Evolutionary conservation across 2,329 filamentous ascomycete species (phyloP), one percentile per base, ranked within the genome.

Genomic region (Talaromyces albobiverticillius): DNA sequence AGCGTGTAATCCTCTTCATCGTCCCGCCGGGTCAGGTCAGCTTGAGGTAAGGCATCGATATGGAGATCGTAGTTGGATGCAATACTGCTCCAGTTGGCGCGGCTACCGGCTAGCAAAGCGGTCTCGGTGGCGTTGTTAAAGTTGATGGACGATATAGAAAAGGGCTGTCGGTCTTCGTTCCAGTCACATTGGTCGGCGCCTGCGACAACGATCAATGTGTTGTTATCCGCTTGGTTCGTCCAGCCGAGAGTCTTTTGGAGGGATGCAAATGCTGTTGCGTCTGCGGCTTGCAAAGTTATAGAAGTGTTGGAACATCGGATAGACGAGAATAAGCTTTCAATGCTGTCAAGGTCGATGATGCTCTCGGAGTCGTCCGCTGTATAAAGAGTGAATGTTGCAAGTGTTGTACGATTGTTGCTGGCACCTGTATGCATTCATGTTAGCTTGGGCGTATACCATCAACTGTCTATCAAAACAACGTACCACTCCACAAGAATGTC

Each of bases 161-260:
- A 64, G 16, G 62, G 62, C 32, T 60, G 38, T 4, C 62, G 46
- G 25, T 55, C 48, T 9, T 47, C 32, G 32, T 62, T 64, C 60
- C 59, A 65, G n/a, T 56, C 56, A 56, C 62, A 65, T 16, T 63
- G 58, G 2, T 52, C 52, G n/a, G 46, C 54, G 13, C 61, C 62
- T 20, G 62, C 58, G 20, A 65, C 58, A 22, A 65, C 26, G 8
- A 65, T 45, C 11, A 65, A 54, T 5, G 54, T 57, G 18, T 54
- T 56, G 26, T 59, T 45, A 31, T 58, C 55, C 2, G 43, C 50
- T 13, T 57, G 56, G 26, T 64, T 65, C 26, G 61, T 50, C 62
- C 62, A 65, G 36, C 53, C 34, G 61, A 62, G 64, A 38, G 42
- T 48, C n/a, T 40, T 38, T 34, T 13, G 43, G 16, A 53, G 38